These are phyloP conservation scores for Mrakia gelida DNA, from an alignment of 768 basidiomycete species.

Conservation along the genomic window DNA sequence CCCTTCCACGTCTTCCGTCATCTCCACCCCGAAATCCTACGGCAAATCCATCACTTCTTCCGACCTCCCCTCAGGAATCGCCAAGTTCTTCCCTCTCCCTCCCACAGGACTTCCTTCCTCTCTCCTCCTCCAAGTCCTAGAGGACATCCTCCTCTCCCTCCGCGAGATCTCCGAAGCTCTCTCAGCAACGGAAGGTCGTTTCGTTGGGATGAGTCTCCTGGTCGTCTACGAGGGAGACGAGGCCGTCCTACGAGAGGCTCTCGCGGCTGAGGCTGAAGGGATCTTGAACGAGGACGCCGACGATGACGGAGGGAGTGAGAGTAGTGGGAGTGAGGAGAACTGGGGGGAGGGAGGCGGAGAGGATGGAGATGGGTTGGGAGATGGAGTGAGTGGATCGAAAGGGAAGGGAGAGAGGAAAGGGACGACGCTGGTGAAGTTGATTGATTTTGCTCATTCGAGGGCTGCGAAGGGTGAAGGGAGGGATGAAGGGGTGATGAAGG, in stretches of 20 bases:
- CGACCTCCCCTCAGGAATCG: slow-evolving; percentile 71
- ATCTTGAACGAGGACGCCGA: slow-evolving; percentile 12
- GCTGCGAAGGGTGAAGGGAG: slow-evolving; percentile 65
- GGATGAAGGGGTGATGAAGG: slow-evolving; percentile 71
- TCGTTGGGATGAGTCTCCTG: slow-evolving; percentile 76
- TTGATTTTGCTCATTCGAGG: slow-evolving; percentile 90
- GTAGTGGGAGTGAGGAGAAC: slow-evolving; percentile 41
- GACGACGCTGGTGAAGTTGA: slow-evolving; percentile 61
- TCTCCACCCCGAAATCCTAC: slow-evolving; percentile 60
- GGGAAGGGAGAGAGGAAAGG: slow-evolving; percentile 26
- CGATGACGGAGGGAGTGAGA: slow-evolving; percentile 36
- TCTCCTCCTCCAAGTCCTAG: slow-evolving; percentile 58
- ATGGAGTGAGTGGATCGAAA: slow-evolving; percentile 34
- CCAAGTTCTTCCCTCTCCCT: slow-evolving; percentile 65
- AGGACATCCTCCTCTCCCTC: slow-evolving; percentile 50
- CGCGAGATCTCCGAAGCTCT: slow-evolving; percentile 53
- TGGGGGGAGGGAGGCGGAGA: slow-evolving; percentile 42
- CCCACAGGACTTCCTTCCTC: slow-evolving; percentile 55
- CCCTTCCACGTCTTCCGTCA: slow-evolving; percentile 53
- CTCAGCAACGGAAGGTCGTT: slow-evolving; percentile 60
- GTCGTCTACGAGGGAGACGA: slow-evolving; percentile 71
- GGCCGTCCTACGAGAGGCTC: slow-evolving; percentile 43
- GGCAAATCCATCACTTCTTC: slow-evolving; percentile 67
- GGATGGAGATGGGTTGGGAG: slow-evolving; percentile 35
- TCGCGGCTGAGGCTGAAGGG: slow-evolving; percentile 35